Evolutionary conservation across 176 grass and related monocot genomes (phyloP), one percentile per base, ranked within the genome.

Genomic region (Oryza meridionalis): DNA sequence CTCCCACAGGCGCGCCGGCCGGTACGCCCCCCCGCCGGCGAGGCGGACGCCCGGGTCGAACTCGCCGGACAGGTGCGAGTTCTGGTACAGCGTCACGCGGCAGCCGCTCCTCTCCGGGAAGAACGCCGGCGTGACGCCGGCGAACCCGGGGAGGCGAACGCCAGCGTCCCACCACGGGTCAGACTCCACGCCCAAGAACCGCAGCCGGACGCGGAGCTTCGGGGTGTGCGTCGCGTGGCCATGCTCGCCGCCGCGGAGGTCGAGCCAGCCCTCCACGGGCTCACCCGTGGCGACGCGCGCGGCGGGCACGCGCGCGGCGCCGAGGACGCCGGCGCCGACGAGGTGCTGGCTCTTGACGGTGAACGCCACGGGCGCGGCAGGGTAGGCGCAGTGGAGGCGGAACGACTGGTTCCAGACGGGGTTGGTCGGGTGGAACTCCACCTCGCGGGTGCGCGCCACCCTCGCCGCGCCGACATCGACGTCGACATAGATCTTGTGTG

Each of bases 391-490:
- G 74, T 95, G 94, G 22, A 98, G 73, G 73, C 85, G 88, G 84
- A 98, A 95, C 1, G 93, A 95, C 53, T 98, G 88, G 88, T 98
- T 93, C 96, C 96, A 98, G 2, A 55, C 84, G 7, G 91, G 93
- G 19, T 61, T 81, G 73, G 73, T 80, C 3, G 91, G 69, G 67
- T 90, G 89, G 85, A 81, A 93, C 81, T 93, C 93, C 32, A 92
- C 78, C 87, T 90, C 83, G 29, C 93, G 50, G 40, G 92, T 95
- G 65, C 91, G 88, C 64, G 87, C 96, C 63, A 95, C 89, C 50
- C 88, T 84, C 58, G 91, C 91, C 14, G 63, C 64, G 65, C 96
- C 93, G 83, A 95, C 90, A 71, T 95, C 93, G 11, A 98, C 5
- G 65, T 92, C 87, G 19, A 87, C 89, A 77, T 93, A 95, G 73